These are phyloP conservation scores for Camellia lanceoleosa DNA, from an alignment of 148 eudicot species.

Conservation along the genomic window DNA sequence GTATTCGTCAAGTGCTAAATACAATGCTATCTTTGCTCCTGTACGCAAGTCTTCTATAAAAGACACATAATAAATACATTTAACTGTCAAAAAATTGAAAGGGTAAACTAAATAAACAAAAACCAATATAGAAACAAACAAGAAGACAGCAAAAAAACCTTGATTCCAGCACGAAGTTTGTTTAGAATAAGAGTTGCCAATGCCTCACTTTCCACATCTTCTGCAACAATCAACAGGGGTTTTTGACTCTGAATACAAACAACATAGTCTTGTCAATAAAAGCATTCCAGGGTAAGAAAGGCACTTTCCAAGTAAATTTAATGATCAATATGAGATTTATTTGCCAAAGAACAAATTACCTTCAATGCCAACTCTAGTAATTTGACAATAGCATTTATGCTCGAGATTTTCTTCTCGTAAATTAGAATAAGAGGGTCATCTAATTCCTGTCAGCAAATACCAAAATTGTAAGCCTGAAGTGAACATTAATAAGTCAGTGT, in stretches of 20 bases:
- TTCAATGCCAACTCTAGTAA: constrained; percentile 86
- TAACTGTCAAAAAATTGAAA: background rate
- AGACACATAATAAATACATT: too few relatives aligned
- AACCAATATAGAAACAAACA: background rate
- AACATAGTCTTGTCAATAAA: background rate
- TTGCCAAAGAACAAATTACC: constrained; percentile 38
- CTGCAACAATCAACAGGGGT: constrained; percentile 61
- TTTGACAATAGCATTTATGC: constrained; percentile 54
- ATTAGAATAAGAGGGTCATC: constrained; percentile 65
- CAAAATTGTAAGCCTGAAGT: background rate
- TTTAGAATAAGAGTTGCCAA: constrained; percentile 80
- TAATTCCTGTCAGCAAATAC: constrained; percentile 40
- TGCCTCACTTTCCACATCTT: constrained; percentile 74
- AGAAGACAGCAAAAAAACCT: constrained; percentile 39
- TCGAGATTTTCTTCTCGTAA: constrained; percentile 68
- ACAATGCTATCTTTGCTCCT: background rate
- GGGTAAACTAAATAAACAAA: background rate
- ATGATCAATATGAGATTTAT: background rate
- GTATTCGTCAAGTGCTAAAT: background rate
- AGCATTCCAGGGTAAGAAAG: background rate
- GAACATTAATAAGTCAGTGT: background rate
- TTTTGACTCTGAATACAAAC: constrained; percentile 55
- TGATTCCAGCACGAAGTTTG: constrained; percentile 92
- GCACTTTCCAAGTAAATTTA: too few relatives aligned
- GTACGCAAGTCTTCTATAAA: background rate